Base-by-base conservation (phyloP, 306 rosid species). In the Cucumis sativus region DNA sequence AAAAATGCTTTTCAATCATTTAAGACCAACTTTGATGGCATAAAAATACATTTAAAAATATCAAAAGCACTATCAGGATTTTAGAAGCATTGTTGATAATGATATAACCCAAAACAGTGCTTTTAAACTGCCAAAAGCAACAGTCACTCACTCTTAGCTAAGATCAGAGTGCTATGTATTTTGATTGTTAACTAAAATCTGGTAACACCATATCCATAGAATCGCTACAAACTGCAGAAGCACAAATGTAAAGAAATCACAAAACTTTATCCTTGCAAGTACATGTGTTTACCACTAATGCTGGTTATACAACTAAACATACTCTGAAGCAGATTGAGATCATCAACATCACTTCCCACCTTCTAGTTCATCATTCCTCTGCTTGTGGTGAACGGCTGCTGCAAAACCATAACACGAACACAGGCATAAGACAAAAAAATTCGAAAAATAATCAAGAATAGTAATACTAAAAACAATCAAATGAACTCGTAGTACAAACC, bases 401-500 rank as follows among this genome's bases (percentile, higher is more conserved):
- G 11, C 41, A 35, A 16, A 43, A 71, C 43, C 60, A 33, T 7
- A 37, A 16, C 20, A 35, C 11, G 73, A n/a, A n/a, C 7, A 1
- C 28, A 52, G 57, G 23, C 11, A 56, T 56, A n/a, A 56, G 28
- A n/a, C 12, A 2, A 56, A n/a, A 23, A 8, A 8, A 0, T 56
- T 56, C 6, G 0, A 39, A 40, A 9, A 64, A 33, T 0, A 64
- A 64, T 16, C 6, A 17, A 52, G 18, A 47, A 11, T 47, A 10
- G 16, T 47, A 47, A 25, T 54, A 17, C 0, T 14, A 30, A 71
- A 4, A 15, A 76, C 6, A 70, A 39, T 41, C 56, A 70, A 23
- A n/a, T 28, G 37, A 45, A 60, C 35, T 23, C 59, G 1, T 28
- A 30, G 7, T 56, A 77, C 89, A 76, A 79, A 92, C 99, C 99